Evolutionary conservation across 768 basidiomycete species (phyloP), one percentile per base, ranked within the genome.

Genomic region (Tubosaeta brunneosetosa): DNA sequence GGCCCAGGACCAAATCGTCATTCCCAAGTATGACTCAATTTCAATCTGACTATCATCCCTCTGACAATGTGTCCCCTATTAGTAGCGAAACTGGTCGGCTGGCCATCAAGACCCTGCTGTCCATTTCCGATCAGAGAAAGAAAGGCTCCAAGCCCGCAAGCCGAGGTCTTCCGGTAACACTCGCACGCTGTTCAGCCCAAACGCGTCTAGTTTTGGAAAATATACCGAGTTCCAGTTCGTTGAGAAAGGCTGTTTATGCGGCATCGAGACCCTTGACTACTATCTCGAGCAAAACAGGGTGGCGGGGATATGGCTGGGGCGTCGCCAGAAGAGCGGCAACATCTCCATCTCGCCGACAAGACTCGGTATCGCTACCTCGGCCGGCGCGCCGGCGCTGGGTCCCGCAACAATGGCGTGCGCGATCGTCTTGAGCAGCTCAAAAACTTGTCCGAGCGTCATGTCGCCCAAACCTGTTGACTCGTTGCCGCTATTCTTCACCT

Each of bases 211-310:
- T 44, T 97, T 95, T 66, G 95, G 95, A 50, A 94, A 95, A 68
- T 99, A 99, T 69, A 97, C 94, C 42, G 94, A 98, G 65, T 79
- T 99, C 1, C 97, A 98, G 71, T 98, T 97, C 74, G 90, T 82
- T 47, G 93, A 97, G 32, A 86, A 89, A 22, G 94, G 94, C 6
- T 80, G 94, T 4, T 73, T 98, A 0, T 84, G 77, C 42, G 94
- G 95, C 56, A 76, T 92, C 66, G 98, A 98, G 71, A 94, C 92
- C 0, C 84, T 98, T 58, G 93, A 97, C 66, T 97, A 98, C 73
- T 95, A 94, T 71, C 80, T 99, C 47, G 93, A 97, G 68, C 78
- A 89, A 49, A 90, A 86, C 60, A 84, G 93, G 8, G 92, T 97
- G n/a, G 81, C 91, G 5, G 83, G 83, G 19, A 82, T 89, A 33